Evolutionary conservation across 2,329 filamentous ascomycete genomes (phyloP).

Genomic region (Pezicula radicicola): DNA sequence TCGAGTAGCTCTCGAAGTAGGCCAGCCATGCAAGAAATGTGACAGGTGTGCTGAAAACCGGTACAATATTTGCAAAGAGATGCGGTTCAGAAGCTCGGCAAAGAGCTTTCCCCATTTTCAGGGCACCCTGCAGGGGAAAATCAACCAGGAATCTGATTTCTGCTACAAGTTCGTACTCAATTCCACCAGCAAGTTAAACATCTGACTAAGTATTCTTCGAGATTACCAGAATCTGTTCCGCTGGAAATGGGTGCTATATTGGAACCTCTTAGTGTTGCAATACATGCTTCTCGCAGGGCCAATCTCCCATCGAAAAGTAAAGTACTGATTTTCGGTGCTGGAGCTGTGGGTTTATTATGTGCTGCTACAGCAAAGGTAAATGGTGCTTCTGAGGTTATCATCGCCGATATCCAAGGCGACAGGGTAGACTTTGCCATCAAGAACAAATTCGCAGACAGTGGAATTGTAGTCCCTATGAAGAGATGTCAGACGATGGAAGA

Average conservation of each 20-base stretch:
- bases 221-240: slow-evolving; percentile 53
- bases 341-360: slow-evolving; percentile 74
- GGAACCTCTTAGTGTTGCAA: slow-evolving; percentile 84
- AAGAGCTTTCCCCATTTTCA: slow-evolving; percentile 32
- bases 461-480: slow-evolving; percentile 29
- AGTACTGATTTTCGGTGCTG: slow-evolving; percentile 85
- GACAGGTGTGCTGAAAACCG: slow-evolving; percentile 85
- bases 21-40: slow-evolving; percentile 86
- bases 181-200: neutral
- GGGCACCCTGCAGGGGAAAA: slow-evolving; percentile 29
- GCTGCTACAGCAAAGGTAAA: slow-evolving; percentile 52
- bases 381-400: slow-evolving; percentile 83
- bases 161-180: slow-evolving; percentile 67
- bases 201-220: neutral
- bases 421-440: slow-evolving; percentile 72
- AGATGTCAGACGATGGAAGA: slow-evolving; percentile 24
- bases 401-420: slow-evolving; percentile 90
- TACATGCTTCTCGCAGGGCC: slow-evolving; percentile 83
- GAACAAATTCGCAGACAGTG: slow-evolving; percentile 27
- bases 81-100: slow-evolving; percentile 32
- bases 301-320: slow-evolving; percentile 77
- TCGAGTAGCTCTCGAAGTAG: slow-evolving; percentile 90
- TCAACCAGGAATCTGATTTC: slow-evolving; percentile 94
- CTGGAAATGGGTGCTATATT: slow-evolving; percentile 88
- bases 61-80: slow-evolving; percentile 85